Evolutionary conservation across 345 rosid species (phyloP), one percentile per base, ranked within the genome.

Genomic region (Capsella bursapastoris): DNA sequence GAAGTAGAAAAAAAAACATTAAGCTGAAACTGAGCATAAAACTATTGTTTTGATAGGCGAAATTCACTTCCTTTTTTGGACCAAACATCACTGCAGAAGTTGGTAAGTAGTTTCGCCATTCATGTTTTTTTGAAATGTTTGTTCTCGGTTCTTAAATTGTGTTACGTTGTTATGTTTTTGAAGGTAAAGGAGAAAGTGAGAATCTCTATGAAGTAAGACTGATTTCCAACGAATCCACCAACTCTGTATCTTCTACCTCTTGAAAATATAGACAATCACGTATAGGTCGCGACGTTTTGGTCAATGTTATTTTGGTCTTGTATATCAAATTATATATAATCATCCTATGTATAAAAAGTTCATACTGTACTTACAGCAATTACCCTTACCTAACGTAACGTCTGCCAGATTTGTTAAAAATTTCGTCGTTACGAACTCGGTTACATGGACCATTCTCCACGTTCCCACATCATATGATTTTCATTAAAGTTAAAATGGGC

Each of bases 1-100:
- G 27, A 52, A 12, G 58, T 47, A 27, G 47, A 25, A 32, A 22
- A 1, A 22, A 22, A 22, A 22, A 22, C 25, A 22, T 14, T 9
- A 8, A 14, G 28, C 70, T 77, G 55, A 38, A 68, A 22, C 56
- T 77, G 70, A 78, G 32, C 38, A 2, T 12, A 31, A 58, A 12
- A 71, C n/a, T 41, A 3, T 7, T 77, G 43, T 58, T 74, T 68
- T 75, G 34, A 61, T 74, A 94, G 97, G 97, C 85, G 13, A 94
- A 94, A 83, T 91, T 94, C 61, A 47, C 97, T 71, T 91, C 97
- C 22, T 91, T 94, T 82, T 94, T 94, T 77, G 98, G 97, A 78
- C 97, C 97, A 11, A 79, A 89, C 71, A 84, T 94, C 79, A 79
- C 88, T 27, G 93, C 97, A 73, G 97, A 87, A 87, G 79, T 90